Base-by-base conservation (phyloP, 805 yeast species). In the Ogataea paraovalis region DNA sequence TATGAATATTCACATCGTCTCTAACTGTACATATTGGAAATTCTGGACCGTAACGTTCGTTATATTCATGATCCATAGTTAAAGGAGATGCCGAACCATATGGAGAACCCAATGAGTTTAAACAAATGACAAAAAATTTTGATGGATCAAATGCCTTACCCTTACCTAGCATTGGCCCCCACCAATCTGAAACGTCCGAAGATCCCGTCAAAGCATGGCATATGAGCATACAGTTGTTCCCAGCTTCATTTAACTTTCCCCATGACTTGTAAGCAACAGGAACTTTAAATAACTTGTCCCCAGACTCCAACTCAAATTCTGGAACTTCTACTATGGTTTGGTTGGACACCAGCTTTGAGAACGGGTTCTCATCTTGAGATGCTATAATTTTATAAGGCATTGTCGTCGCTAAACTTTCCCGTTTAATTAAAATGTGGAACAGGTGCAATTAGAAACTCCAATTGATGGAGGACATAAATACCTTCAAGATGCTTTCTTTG, bases 181-280 rank as follows among this genome's bases (percentile, higher is more conserved):
- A 94, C 99, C 99, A 94, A 60, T 94, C 99, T 36, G 85, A 77
- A 16, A 92, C 96, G 64, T 94, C 98, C 0, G 96, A 79, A 0
- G 97, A 89, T 0, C 99, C 99, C 0, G 98, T 90, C 46, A 94
- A 72, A 0, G 99, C 98, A 71, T 94, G 99, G 58, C 96, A 87
- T 13, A 94, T 87, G n/a, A 94, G 80, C 73, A 94, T 71, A 49
- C 84, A 90, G 62, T 94, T 94, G 55, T 82, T 83, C 8, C 77
- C 81, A 2, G 66, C 70, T 7, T 72, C 78, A 61, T 90, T 90
- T 41, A 94, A 74, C 46, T 78, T 74, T 2, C 99, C 99, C 97
- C 97, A 94, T 0, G 96, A 85, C 65, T 92, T 92, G 71, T 87
- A 94, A 2, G 98, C 99, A 20, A 94, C 87, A 0, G 97, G 98